Conservation (phyloP, 2,329 filamentous ascomycete species). For the Penicillium sp. region DNA sequence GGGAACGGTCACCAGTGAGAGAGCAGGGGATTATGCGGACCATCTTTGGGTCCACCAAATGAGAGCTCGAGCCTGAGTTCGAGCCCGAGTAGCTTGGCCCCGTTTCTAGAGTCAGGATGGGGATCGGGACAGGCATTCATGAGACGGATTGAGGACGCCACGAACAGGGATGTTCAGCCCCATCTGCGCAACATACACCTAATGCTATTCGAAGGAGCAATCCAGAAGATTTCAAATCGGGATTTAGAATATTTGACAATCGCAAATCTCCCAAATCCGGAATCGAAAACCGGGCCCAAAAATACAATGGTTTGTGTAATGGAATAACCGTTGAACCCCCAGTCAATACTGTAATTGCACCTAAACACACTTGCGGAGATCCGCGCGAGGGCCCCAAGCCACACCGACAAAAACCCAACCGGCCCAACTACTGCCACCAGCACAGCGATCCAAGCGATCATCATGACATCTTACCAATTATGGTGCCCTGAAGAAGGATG, state of each 20-base stretch:
- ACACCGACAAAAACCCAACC: background rate
- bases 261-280: too few relatives aligned
- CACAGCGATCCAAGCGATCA: conserved; percentile 5
- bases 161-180: background rate
- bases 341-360: background rate
- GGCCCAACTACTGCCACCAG: conserved; percentile 1
- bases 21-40: background rate
- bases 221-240: background rate
- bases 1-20: background rate
- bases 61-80: background rate
- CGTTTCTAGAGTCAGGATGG: background rate
- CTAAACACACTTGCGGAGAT: background rate
- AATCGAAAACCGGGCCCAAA: background rate
- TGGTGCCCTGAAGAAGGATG: conserved; percentile 17
- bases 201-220: background rate
- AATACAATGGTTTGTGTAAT: conserved; percentile 2
- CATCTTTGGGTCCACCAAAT: background rate
- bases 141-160: background rate
- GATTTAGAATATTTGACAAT: too few relatives aligned
- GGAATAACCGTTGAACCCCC: background rate
- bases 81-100: background rate
- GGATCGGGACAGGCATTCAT: background rate
- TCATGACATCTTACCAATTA: conserved; percentile 5
- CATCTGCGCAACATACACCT: background rate
- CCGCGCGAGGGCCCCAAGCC: conserved; percentile 2